Evolutionary conservation across 2,329 filamentous ascomycete species (phyloP).

Genomic region (Alternaria incomplexa): DNA sequence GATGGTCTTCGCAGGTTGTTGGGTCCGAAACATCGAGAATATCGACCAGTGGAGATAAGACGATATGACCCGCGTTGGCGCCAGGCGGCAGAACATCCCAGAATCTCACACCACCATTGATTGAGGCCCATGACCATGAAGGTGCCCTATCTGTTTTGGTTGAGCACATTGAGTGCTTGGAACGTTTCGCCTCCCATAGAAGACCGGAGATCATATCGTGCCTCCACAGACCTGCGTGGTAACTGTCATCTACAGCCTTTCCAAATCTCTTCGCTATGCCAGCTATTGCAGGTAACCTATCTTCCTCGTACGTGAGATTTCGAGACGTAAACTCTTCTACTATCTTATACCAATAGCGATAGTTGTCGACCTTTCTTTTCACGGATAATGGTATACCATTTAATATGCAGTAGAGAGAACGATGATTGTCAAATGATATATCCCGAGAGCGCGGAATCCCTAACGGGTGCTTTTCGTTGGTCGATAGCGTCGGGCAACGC

Average conservation of each 20-base stretch:
- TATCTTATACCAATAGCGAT: too few species aligned
- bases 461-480: neutral
- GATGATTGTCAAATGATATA: accelerated
- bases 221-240: neutral
- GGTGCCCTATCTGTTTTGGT: too few species aligned
- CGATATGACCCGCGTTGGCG: too few species aligned
- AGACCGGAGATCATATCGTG: neutral
- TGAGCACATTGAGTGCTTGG: too few species aligned
- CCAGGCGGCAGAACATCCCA: too few species aligned
- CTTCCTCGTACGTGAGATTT: neutral
- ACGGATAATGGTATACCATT: too few species aligned
- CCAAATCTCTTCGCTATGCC: neutral
- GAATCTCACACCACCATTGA: neutral
- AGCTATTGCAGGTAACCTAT: neutral
- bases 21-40: too few species aligned
- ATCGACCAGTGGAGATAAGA: too few species aligned
- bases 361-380: too few species aligned
- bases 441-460: neutral
- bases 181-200: too few species aligned
- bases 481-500: neutral
- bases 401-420: neutral
- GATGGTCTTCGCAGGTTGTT: too few species aligned
- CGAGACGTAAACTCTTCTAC: accelerated
- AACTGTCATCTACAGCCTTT: accelerated
- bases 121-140: neutral